These are phyloP conservation scores for Paxillus rubicundulus DNA, from an alignment of 768 basidiomycete genomes.

Conservation along the genomic window DNA sequence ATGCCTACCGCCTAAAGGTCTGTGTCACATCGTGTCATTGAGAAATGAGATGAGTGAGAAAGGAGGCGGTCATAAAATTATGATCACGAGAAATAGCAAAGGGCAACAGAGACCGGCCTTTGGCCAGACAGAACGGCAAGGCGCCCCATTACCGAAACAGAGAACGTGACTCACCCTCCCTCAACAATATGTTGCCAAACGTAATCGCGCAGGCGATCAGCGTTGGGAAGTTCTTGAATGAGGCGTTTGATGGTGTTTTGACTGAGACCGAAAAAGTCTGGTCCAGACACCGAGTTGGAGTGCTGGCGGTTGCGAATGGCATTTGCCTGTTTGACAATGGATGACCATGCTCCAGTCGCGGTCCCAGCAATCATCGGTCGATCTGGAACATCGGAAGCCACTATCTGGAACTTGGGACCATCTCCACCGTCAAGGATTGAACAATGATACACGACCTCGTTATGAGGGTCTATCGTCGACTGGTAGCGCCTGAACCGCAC, in stretches of 20 bases:
- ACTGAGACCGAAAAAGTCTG: slow-evolving; percentile 84
- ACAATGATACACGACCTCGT: slow-evolving; percentile 75
- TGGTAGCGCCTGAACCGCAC: slow-evolving; percentile 59
- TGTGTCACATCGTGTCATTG: slow-evolving; percentile 38
- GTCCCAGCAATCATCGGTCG: slow-evolving; percentile 80
- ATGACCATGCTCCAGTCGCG: slow-evolving; percentile 84
- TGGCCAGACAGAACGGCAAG: slow-evolving; percentile 5
- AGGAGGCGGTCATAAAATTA: slow-evolving; percentile 18
- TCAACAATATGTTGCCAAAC: slow-evolving; percentile 86
- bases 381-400: slow-evolving; percentile 68
- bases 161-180: slow-evolving; percentile 64
- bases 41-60: slow-evolving; percentile 25
- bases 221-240: slow-evolving; percentile 79
- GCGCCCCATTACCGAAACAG: slow-evolving; percentile 12
- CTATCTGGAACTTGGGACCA: slow-evolving; percentile 83
- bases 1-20: slow-evolving; percentile 76
- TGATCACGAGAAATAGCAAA: slow-evolving; percentile 6
- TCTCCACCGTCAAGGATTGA: slow-evolving; percentile 84
- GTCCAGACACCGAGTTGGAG: slow-evolving; percentile 84
- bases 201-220: slow-evolving; percentile 71
- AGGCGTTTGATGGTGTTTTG: slow-evolving; percentile 89
- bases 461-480: slow-evolving; percentile 65
- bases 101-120: slow-evolving; percentile 7
- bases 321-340: slow-evolving; percentile 80
- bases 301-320: slow-evolving; percentile 77